Evolutionary conservation across 2,329 filamentous ascomycete genomes (phyloP).

Genomic region (Xylaria sp.): DNA sequence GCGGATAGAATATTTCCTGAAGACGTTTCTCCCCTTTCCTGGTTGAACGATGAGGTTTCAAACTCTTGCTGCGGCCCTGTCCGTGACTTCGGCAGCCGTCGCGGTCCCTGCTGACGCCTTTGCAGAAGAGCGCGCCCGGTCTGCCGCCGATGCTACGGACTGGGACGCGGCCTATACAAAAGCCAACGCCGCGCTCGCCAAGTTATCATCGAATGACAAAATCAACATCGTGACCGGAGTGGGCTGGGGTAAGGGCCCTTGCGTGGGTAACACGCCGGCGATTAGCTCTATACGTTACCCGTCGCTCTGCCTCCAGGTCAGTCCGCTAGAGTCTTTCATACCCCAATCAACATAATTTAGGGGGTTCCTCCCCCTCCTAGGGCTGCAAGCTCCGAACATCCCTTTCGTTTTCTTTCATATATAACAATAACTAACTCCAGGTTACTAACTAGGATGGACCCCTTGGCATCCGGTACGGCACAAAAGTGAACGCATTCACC

Average conservation of each 20-base stretch:
- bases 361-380: too few species aligned
- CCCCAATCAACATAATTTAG: too few species aligned
- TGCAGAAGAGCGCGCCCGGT: conserved; percentile 4
- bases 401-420: background rate
- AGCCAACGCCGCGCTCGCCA: conserved; percentile 72
- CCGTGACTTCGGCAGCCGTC: conserved; percentile 35
- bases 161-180: conserved; percentile 78
- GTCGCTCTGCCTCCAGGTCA: conserved; percentile 73
- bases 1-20: background rate
- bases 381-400: background rate
- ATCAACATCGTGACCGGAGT: conserved; percentile 81
- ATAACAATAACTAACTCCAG: background rate
- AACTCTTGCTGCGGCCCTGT: conserved; percentile 35
- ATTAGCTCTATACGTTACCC: conserved; percentile 72
- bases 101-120: conserved; percentile 27
- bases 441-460: conserved; percentile 69
- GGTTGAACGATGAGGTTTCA: conserved; percentile 40
- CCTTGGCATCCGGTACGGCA: conserved; percentile 76
- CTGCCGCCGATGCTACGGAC: conserved; percentile 36
- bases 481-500: conserved; percentile 79
- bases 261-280: conserved; percentile 70
- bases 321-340: background rate
- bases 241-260: conserved; percentile 78
- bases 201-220: conserved; percentile 80
- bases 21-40: conserved; percentile 7